These are phyloP conservation scores for Zoysia pacifica DNA, from an alignment of 176 grass and related monocot species.

Conservation along the genomic window DNA sequence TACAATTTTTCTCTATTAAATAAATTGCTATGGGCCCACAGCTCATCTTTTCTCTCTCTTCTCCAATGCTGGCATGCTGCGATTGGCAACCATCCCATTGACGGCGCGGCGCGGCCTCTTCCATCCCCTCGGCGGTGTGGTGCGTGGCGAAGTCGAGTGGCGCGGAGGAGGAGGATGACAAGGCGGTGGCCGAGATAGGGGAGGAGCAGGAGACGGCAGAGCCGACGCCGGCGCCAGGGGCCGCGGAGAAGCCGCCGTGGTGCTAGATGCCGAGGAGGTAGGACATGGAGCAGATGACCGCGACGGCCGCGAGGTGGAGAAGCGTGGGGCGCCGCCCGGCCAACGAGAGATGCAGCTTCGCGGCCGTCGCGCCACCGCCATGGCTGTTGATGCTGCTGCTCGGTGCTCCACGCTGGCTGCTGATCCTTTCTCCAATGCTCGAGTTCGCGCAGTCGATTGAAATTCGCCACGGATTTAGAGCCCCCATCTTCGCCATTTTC, in stretches of 20 bases:
- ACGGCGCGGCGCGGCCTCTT: not conserved
- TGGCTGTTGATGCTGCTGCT: not conserved
- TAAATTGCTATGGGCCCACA: no score
- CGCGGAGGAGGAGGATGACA: not conserved
- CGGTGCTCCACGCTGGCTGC: no score
- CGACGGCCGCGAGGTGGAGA: slow-evolving; percentile 54
- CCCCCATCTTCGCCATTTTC: no score
- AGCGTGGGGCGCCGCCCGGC: slow-evolving; percentile 42
- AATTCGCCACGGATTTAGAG: no score
- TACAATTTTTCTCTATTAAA: no score
- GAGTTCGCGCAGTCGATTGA: no score
- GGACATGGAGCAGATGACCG: slow-evolving; percentile 69
- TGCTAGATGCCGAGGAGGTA: slow-evolving; percentile 91
- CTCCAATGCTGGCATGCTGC: no score
- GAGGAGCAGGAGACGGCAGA: slow-evolving; percentile 40
- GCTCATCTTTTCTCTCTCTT: no score
- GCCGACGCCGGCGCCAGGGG: not conserved
- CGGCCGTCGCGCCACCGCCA: slow-evolving; percentile 51
- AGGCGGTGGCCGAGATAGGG: slow-evolving; percentile 13
- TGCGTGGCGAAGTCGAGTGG: slow-evolving; percentile 73
- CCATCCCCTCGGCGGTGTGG: slow-evolving; percentile 56
- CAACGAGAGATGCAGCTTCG: slow-evolving; percentile 46
- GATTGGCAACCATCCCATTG: not conserved
- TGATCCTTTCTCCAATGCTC: no score
- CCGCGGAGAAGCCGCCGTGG: slow-evolving; percentile 46